These are phyloP conservation scores for Aspergillus bombycis DNA, from an alignment of 2,329 filamentous ascomycete genomes.

Conservation along the genomic window DNA sequence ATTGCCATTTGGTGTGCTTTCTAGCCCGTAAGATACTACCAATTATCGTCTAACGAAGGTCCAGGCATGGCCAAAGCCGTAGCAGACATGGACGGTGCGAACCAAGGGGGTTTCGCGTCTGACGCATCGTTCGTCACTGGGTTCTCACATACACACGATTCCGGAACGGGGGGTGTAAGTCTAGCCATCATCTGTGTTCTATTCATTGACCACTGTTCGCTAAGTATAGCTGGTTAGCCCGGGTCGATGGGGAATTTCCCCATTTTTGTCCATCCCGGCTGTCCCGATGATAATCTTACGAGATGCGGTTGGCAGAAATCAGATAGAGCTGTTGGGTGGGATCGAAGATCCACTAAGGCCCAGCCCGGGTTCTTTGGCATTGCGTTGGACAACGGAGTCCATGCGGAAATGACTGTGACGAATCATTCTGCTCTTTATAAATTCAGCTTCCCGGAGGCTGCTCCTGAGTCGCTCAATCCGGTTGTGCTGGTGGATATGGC, in stretches of 20 bases:
- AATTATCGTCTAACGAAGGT: too few relatives aligned
- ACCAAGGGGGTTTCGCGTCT: background rate
- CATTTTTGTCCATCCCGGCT: background rate
- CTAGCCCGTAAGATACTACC: too few relatives aligned
- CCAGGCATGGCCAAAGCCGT: too few relatives aligned
- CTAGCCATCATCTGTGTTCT: fast-evolving
- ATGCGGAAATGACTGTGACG: background rate
- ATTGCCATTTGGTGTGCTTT: too few relatives aligned
- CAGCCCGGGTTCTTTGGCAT: background rate
- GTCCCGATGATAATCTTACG: background rate
- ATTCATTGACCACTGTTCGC: background rate
- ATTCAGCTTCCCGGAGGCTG: background rate
- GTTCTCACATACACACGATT: background rate
- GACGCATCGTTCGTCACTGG: background rate
- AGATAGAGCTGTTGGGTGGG: background rate
- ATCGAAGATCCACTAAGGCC: too few relatives aligned
- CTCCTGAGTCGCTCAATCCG: background rate
- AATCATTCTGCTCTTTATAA: background rate
- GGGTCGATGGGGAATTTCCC: background rate
- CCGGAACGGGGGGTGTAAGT: background rate
- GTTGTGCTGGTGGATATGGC: background rate
- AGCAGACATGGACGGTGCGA: background rate
- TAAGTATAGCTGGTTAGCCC: background rate
- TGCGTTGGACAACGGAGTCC: background rate
- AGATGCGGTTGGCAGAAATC: background rate